Evolutionary conservation across 2,329 filamentous ascomycete genomes (phyloP).

Genomic region (Eutypella sp.): DNA sequence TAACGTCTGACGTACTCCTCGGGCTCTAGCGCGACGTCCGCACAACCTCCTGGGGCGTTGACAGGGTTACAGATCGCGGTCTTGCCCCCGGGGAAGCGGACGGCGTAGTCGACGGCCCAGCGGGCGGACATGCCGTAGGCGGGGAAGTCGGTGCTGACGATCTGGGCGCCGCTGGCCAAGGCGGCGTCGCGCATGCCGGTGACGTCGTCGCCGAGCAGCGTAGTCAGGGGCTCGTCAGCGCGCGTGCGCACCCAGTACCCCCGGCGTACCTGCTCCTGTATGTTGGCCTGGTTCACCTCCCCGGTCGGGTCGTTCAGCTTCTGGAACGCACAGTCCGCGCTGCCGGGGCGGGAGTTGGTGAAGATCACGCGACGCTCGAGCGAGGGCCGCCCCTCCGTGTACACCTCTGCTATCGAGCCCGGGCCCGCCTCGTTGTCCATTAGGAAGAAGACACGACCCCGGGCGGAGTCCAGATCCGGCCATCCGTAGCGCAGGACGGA

Average conservation of each 20-base stretch:
- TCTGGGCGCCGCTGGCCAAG: slow-evolving; percentile 42
- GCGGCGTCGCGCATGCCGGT: slow-evolving; percentile 36
- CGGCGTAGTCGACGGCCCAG: slow-evolving; percentile 43
- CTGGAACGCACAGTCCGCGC: slow-evolving; percentile 42
- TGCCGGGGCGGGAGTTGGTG: slow-evolving; percentile 41
- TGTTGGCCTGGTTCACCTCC: slow-evolving; percentile 31
- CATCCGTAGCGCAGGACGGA: slow-evolving; percentile 41
- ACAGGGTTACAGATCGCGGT: slow-evolving; percentile 29
- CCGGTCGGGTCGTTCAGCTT: slow-evolving; percentile 40
- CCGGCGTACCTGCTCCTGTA: slow-evolving; percentile 38
- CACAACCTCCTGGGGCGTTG: slow-evolving; percentile 7
- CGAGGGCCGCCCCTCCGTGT: slow-evolving; percentile 27
- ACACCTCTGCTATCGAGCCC: slow-evolving; percentile 33
- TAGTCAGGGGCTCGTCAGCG: slow-evolving; percentile 40
- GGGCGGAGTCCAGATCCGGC: slow-evolving; percentile 38
- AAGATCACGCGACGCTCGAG: slow-evolving; percentile 42
- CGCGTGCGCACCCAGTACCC: slow-evolving; percentile 46
- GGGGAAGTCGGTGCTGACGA: slow-evolving; percentile 46
- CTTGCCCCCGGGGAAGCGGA: slow-evolving; percentile 17
- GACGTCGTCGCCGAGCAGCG: slow-evolving; percentile 34
- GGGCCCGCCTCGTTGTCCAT: slow-evolving; percentile 44
- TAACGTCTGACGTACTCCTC: slow-evolving; percentile 5
- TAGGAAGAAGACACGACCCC: slow-evolving; percentile 44
- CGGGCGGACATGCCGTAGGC: slow-evolving; percentile 40
- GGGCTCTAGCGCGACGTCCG: slow-evolving; percentile 2